Percentiles rank a stretch among this genome's conserved stretches.
Conservation (phyloP, 139 green algal species). For the Gonium pectorale region DNA sequence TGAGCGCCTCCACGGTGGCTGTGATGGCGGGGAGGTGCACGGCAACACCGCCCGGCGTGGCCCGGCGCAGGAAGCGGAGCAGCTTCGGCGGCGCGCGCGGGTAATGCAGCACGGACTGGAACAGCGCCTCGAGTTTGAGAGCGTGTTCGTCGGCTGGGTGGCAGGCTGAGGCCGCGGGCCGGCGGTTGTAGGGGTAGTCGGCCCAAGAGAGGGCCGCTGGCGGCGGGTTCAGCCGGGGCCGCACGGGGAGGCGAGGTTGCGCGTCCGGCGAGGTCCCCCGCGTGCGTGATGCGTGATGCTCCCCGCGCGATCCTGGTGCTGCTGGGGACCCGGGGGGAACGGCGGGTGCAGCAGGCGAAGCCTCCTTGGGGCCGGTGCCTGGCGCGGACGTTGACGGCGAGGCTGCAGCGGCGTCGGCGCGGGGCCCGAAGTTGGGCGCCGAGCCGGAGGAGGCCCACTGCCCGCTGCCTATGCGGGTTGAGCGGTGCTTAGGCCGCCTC, state of each 20-base stretch:
- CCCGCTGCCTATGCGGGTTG: no score
- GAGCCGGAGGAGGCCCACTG: no score
- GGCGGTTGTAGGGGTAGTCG: slow-evolving; percentile 20
- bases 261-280: no score
- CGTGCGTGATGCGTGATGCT: no score
- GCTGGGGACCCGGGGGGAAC: no score
- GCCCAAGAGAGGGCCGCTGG: slow-evolving; percentile 7
- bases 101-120: slow-evolving; percentile 69
- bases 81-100: slow-evolving; percentile 52
- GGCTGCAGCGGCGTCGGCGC: no score
- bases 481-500: no score
- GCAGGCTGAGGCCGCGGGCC: slow-evolving; percentile 6
- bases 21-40: slow-evolving; percentile 7
- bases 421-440: no score
- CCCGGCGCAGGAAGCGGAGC: slow-evolving; percentile 21
- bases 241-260: slow-evolving; percentile 14
- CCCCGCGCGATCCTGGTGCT: no score
- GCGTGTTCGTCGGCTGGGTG: slow-evolving; percentile 28
- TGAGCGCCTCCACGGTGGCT: slow-evolving; percentile 41
- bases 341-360: no score
- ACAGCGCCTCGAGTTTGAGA: slow-evolving; percentile 63
- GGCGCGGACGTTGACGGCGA: no score
- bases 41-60: not conserved
- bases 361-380: no score
- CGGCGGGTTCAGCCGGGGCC: slow-evolving; percentile 13